phyloP scores from a whole-genome alignment of 148 eudicot species.

The Cornus florida region DNA sequence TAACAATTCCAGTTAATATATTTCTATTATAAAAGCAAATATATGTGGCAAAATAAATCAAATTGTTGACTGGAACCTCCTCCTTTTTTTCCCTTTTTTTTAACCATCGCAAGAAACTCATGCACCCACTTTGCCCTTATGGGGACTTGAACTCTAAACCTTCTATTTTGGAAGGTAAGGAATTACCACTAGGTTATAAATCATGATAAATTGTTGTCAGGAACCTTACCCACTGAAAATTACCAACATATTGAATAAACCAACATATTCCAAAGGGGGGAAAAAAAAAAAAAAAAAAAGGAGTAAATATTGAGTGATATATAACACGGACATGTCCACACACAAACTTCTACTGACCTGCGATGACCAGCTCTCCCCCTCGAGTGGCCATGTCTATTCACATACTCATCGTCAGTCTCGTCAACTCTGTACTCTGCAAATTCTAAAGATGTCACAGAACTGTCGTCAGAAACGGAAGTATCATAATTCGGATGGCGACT shows the following conservation, averaged over 20 bases:
- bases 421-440: slow-evolving; percentile 66
- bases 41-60: not conserved
- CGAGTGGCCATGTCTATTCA: slow-evolving; percentile 42
- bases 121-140: too few species aligned
- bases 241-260: not conserved
- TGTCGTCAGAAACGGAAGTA: slow-evolving; percentile 89
- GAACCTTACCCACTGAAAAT: not conserved
- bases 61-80: not conserved
- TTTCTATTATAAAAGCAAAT: not conserved
- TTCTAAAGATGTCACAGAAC: slow-evolving; percentile 82
- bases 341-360: slow-evolving; percentile 54
- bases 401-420: slow-evolving; percentile 66
- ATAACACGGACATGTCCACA: not conserved
- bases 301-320: not conserved
- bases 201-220: not conserved
- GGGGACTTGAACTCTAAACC: too few species aligned
- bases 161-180: too few species aligned
- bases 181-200: too few species aligned
- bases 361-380: slow-evolving; percentile 47
- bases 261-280: not conserved
- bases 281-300: not conserved
- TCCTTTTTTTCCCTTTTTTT: too few species aligned
- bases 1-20: not conserved
- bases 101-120: too few species aligned
- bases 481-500: slow-evolving; percentile 59